A percentile compares a stretch with the other conserved stretches of the same genome.
phyloP scores from a whole-genome alignment of 768 basidiomycete species.

The Tylopilus felleus region DNA sequence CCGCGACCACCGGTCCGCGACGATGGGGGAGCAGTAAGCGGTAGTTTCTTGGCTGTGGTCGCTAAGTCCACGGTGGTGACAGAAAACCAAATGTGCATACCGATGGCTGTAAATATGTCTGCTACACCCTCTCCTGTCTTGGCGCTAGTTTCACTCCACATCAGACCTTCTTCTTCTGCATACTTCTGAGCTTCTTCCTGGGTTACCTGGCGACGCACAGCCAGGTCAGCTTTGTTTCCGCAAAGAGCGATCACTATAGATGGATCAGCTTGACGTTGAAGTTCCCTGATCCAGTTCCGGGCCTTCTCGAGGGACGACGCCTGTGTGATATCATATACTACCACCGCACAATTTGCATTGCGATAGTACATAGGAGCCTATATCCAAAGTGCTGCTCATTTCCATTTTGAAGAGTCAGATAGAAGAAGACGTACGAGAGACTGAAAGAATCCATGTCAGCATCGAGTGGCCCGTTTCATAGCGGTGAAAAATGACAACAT shows the following conservation, averaged over 20 bases:
- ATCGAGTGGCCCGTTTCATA: background rate
- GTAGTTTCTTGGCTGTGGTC: slow-evolving; percentile 78
- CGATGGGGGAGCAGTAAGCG: slow-evolving; percentile 70
- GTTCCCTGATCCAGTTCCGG: slow-evolving; percentile 92
- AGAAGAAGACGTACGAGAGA: slow-evolving; percentile 42
- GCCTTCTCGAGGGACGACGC: slow-evolving; percentile 91
- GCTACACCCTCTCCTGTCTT: slow-evolving; percentile 85
- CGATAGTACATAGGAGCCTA: slow-evolving; percentile 97
- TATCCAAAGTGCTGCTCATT: slow-evolving; percentile 4
- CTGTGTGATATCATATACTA: slow-evolving; percentile 96
- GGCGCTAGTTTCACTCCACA: slow-evolving; percentile 92
- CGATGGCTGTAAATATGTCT: slow-evolving; percentile 84
- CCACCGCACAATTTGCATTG: slow-evolving; percentile 90
- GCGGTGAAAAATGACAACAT: slow-evolving; percentile 17
- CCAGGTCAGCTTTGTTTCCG: slow-evolving; percentile 91
- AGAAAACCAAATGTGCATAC: slow-evolving; percentile 40
- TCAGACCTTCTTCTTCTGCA: slow-evolving; percentile 85
- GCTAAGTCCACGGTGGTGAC: background rate
- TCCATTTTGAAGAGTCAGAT: background rate
- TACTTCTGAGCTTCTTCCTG: slow-evolving; percentile 91
- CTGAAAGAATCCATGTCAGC: slow-evolving; percentile 18
- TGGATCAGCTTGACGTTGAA: slow-evolving; percentile 96
- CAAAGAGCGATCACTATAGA: slow-evolving; percentile 95
- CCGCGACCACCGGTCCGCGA: slow-evolving; percentile 54
- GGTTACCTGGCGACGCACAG: slow-evolving; percentile 78